Conservation (phyloP, 2,329 filamentous ascomycete genomes). For the Trichoderma pleuroti region DNA sequence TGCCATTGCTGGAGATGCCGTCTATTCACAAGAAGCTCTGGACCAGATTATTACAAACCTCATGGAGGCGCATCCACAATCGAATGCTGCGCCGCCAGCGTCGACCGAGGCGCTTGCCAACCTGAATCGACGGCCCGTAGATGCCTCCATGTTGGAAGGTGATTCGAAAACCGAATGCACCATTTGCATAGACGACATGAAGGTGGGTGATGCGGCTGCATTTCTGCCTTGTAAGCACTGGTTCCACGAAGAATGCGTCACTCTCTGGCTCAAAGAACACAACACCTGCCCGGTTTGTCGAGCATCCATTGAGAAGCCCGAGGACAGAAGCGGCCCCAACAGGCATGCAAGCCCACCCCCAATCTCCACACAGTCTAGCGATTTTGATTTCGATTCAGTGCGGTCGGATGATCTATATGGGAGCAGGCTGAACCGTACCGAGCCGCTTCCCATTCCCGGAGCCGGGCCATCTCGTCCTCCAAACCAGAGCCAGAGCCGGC, state of each 20-base stretch:
- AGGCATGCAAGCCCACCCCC: neutral
- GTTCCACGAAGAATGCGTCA: constrained; percentile 83
- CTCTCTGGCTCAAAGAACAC: constrained; percentile 81
- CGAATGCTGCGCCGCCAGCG: constrained; percentile 79
- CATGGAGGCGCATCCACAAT: constrained; percentile 77
- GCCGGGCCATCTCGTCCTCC: constrained; percentile 26
- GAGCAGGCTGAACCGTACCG: neutral
- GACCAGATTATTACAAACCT: constrained; percentile 84
- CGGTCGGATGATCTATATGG: neutral
- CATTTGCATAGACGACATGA: constrained; percentile 88
- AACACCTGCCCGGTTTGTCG: constrained; percentile 88
- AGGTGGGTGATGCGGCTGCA: constrained; percentile 68
- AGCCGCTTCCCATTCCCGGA: constrained; percentile 11
- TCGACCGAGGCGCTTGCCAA: constrained; percentile 68
- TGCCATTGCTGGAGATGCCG: constrained; percentile 68
- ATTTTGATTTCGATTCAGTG: neutral
- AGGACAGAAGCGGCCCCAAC: constrained; percentile 18
- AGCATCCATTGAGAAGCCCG: constrained; percentile 48
- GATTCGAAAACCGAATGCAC: constrained; percentile 78
- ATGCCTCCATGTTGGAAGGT: constrained; percentile 63
- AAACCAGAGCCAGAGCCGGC: constrained; percentile 28
- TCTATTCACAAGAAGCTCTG: constrained; percentile 85
- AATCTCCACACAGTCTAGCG: neutral
- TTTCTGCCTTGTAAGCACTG: constrained; percentile 85
- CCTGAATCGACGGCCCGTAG: constrained; percentile 67